Conservation (phyloP, 1,284 basidiomycete species). For the Leccinum solheimii region DNA sequence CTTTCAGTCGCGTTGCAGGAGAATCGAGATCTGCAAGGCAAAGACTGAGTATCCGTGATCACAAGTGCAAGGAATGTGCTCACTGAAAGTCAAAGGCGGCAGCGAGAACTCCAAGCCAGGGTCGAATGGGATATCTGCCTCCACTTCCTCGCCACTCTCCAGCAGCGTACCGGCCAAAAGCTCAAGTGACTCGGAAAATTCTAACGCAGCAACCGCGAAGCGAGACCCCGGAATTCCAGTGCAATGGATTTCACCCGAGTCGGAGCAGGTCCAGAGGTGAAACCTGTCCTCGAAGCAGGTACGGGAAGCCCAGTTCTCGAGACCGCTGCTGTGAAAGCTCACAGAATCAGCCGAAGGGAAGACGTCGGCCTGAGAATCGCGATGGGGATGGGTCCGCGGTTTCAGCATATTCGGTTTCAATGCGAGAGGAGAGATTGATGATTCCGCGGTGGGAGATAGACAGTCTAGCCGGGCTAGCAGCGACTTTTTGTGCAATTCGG, state of each 20-base stretch:
- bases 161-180: slow-evolving; percentile 48
- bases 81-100: slow-evolving; percentile 20
- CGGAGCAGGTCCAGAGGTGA: slow-evolving; percentile 50
- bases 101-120: slow-evolving; percentile 20
- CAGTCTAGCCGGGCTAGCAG: slow-evolving; percentile 50
- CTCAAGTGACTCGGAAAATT: slow-evolving; percentile 67
- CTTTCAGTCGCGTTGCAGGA: slow-evolving; percentile 13
- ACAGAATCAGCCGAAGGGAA: slow-evolving; percentile 44
- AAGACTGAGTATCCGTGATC: slow-evolving; percentile 14
- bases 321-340: slow-evolving; percentile 38
- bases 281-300: slow-evolving; percentile 76
- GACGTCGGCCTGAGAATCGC: slow-evolving; percentile 38
- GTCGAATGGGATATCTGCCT: slow-evolving; percentile 13
- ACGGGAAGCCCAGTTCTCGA: slow-evolving; percentile 65
- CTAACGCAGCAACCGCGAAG: slow-evolving; percentile 70
- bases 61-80: slow-evolving; percentile 6
- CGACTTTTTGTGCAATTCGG: slow-evolving; percentile 49
- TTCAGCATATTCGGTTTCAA: slow-evolving; percentile 37
- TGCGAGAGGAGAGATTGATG: slow-evolving; percentile 50
- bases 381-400: slow-evolving; percentile 6
- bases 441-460: slow-evolving; percentile 46
- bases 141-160: slow-evolving; percentile 18
- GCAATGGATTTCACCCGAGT: slow-evolving; percentile 38
- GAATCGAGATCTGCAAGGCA: slow-evolving; percentile 24
- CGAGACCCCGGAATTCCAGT: slow-evolving; percentile 47